A percentile compares a stretch with the other conserved stretches of the same genome.
These are phyloP conservation scores for Aureobasidium sp. DNA, from an alignment of 2,329 filamentous ascomycete genomes.

Conservation along the genomic window DNA sequence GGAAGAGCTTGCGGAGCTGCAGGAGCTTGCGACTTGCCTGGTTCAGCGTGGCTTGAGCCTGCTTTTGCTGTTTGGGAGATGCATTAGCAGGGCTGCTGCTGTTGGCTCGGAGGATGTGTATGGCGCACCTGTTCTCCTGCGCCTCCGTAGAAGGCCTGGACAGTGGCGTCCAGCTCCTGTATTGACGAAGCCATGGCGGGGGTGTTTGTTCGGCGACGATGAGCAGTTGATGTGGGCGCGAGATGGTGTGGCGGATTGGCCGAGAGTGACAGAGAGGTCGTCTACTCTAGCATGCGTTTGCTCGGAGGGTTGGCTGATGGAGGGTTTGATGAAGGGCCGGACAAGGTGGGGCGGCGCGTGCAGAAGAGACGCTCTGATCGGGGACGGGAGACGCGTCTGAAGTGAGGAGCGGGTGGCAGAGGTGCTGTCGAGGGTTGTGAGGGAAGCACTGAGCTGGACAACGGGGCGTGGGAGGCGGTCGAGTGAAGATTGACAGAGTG, in stretches of 20 bases:
- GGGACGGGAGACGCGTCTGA: conserved; percentile 4
- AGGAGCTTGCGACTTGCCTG: conserved; percentile 54
- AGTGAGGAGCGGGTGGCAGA: background rate
- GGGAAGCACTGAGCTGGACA: conserved; percentile 4
- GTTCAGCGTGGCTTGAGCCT: conserved; percentile 86
- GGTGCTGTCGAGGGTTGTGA: background rate
- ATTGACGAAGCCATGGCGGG: conserved; percentile 62
- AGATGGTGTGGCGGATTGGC: background rate
- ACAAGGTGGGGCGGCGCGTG: conserved; percentile 12
- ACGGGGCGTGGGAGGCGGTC: background rate
- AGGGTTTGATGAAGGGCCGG: conserved; percentile 1
- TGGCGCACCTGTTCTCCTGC: conserved; percentile 75
- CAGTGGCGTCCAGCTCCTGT: conserved; percentile 90
- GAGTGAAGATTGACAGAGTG: conserved; percentile 1
- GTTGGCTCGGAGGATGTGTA: background rate
- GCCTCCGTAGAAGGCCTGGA: conserved; percentile 96
- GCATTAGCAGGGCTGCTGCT: background rate
- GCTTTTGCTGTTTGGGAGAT: conserved; percentile 71
- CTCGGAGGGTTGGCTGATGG: background rate
- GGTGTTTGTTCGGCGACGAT: conserved; percentile 13
- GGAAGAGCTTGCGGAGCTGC: background rate
- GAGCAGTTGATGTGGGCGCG: background rate
- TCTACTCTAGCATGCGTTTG: conserved; percentile 13
- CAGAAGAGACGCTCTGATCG: conserved; percentile 5
- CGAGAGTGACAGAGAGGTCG: background rate